These are phyloP conservation scores for Fragaria nilgerrensis DNA, from an alignment of 306 rosid species.

Conservation along the genomic window DNA sequence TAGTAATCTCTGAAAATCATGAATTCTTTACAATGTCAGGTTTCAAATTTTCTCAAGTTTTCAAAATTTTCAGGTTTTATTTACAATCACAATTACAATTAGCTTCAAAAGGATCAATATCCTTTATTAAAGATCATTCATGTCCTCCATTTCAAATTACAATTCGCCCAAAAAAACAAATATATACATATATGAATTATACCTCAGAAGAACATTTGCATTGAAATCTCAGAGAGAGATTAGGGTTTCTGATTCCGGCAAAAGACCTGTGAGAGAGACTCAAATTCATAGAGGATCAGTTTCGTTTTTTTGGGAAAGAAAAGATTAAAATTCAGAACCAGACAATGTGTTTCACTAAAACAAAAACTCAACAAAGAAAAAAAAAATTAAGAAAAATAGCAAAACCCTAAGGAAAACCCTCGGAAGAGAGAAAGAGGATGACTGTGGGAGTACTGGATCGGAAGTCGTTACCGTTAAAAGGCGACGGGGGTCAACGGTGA, in stretches of 20 bases:
- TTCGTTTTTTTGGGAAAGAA: not conserved
- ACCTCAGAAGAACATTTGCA: not conserved
- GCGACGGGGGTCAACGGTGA: not conserved
- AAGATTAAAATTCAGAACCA: not conserved
- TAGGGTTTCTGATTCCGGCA: conserved; percentile 4
- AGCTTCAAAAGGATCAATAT: not conserved
- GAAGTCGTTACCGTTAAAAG: not conserved
- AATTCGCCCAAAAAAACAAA: not conserved
- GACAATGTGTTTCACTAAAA: not conserved
- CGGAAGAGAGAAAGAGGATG: not conserved
- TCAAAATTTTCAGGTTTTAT: not conserved
- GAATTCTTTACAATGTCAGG: not conserved
- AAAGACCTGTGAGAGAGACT: not conserved
- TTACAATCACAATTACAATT: not conserved
- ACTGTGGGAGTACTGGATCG: conserved; percentile 9
- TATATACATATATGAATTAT: not conserved
- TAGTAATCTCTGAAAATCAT: not conserved
- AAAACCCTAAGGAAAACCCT: conserved; percentile 6
- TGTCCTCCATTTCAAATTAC: not conserved
- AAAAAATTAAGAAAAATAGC: not conserved
- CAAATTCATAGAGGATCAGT: not conserved
- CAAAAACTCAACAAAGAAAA: not conserved
- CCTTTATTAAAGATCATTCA: not conserved
- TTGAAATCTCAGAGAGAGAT: not conserved
- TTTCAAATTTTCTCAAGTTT: not conserved